Percentiles rank a stretch among this genome's conserved stretches.
phyloP scores from a whole-genome alignment of 305 asterid genomes.

The Fraxinus sp. region DNA sequence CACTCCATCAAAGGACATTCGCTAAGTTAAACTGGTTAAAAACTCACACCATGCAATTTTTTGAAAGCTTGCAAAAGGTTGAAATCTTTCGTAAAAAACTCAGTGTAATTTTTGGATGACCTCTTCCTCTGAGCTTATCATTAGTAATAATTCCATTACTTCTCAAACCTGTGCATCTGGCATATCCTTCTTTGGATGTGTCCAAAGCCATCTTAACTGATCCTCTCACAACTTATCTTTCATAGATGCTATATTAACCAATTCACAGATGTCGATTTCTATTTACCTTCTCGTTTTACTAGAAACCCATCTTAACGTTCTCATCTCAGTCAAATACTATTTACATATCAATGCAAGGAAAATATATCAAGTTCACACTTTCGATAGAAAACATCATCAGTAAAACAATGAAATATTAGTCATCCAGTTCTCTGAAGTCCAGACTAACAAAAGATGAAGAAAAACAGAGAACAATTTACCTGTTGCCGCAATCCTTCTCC shows the following conservation, averaged over 20 bases:
- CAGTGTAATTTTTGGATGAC: not conserved
- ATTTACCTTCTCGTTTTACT: not conserved
- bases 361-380: not conserved
- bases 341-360: not conserved
- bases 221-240: not conserved
- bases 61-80: not conserved
- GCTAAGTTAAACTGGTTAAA: not conserved
- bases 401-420: not conserved
- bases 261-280: not conserved
- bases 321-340: not conserved
- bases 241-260: not conserved
- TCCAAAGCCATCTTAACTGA: not conserved
- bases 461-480: constrained; percentile 40
- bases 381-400: not conserved
- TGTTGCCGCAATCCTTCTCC: constrained; percentile 77
- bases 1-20: not conserved
- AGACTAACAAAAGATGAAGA: not conserved
- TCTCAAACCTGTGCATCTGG: not conserved
- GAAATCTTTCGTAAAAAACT: not conserved
- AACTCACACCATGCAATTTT: not conserved
- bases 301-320: not conserved
- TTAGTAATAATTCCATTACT: not conserved
- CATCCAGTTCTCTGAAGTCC: not conserved
- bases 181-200: not conserved
- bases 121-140: not conserved